Base-by-base conservation (phyloP, 2,329 filamentous ascomycete species). In the Colletotrichum limetticola region DNA sequence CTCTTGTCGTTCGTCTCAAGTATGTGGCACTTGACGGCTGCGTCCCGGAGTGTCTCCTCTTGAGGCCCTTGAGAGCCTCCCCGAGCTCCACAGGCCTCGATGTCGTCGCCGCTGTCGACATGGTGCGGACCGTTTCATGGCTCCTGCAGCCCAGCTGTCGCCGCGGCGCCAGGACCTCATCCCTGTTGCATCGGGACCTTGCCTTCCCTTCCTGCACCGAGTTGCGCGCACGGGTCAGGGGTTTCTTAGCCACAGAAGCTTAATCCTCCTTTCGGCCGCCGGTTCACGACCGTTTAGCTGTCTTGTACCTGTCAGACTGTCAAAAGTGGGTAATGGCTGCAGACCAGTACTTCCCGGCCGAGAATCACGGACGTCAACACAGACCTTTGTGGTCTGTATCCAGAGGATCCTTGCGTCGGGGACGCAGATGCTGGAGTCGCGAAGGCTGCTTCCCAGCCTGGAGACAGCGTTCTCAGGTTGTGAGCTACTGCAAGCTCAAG, bases 201-300 rank as follows among this genome's bases (percentile, higher is more conserved):
- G 37, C 66, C 65, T 55, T 56, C 46, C 53, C 55, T 61, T 35
- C 52, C 46, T 66, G 66, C 60, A 61, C 42, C 59, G 53, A 49
- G 58, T 46, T 58, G 35, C 57, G 52, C 58, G 66, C 69, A 72
- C 69, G 46, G 59, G n/a, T 55, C 53, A 56, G 24, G 52, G 53
- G 8, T 35, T 69, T 26, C 59, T 46, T 32, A 32, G 26, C 26
- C 24, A 53, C 28, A 58, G n/a, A 68, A 72, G 65, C 42, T 30
- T 69, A 46, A 35, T 59, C 6, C n/a, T 30, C 67, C 26, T 30
- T 68, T 62, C 59, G 11, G 65, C 22, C 22, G 26, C 42, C n/a
- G 24, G 22, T 24, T 1, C 8, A 46, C 16, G 53, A n/a, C 37
- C 52, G 26, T 58, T 68, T 28, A 32, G 14, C 49, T 42, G 16